Evolutionary conservation across 108 stramenopile genomes (phyloP).

Genomic region (Cyclotella cryptica): DNA sequence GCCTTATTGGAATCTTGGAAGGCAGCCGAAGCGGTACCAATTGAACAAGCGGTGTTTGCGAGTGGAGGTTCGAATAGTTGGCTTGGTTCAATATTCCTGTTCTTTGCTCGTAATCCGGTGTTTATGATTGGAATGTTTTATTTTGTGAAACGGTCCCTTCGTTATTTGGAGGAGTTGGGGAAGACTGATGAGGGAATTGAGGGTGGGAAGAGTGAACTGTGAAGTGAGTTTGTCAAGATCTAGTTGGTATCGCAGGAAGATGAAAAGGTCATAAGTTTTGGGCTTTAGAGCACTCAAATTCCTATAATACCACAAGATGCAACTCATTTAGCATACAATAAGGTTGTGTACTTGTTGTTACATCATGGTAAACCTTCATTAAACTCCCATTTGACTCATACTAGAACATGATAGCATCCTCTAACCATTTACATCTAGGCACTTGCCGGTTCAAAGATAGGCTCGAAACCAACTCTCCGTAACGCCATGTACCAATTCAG

Average conservation of each 20-base stretch:
- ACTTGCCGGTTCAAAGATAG: conserved; percentile 36
- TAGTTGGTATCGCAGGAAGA: background rate
- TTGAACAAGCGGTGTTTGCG: conserved; percentile 54
- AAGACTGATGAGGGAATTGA: conserved; percentile 20
- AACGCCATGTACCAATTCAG: conserved; percentile 78
- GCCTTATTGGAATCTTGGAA: conserved; percentile 65
- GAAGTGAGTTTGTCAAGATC: background rate
- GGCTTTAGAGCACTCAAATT: too few relatives aligned
- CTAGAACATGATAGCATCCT: too few relatives aligned
- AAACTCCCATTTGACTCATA: background rate
- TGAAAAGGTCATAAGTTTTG: background rate
- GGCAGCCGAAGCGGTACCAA: conserved; percentile 56
- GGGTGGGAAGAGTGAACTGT: conserved; percentile 16
- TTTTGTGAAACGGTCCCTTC: conserved; percentile 48
- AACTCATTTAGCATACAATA: too few relatives aligned
- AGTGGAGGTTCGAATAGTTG: conserved; percentile 28
- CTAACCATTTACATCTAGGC: too few relatives aligned
- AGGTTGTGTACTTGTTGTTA: too few relatives aligned
- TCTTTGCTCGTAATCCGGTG: conserved; percentile 68
- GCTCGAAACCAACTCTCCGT: conserved; percentile 58
- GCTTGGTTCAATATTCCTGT: conserved; percentile 49
- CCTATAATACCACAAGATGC: too few relatives aligned
- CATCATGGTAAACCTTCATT: background rate
- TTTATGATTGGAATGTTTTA: conserved; percentile 69
- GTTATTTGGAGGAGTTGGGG: conserved; percentile 42